Percentiles rank a stretch among this genome's conserved stretches.
Evolutionary conservation across 2,329 filamentous ascomycete genomes (phyloP).

Genomic region (Botryotinia globosa): DNA sequence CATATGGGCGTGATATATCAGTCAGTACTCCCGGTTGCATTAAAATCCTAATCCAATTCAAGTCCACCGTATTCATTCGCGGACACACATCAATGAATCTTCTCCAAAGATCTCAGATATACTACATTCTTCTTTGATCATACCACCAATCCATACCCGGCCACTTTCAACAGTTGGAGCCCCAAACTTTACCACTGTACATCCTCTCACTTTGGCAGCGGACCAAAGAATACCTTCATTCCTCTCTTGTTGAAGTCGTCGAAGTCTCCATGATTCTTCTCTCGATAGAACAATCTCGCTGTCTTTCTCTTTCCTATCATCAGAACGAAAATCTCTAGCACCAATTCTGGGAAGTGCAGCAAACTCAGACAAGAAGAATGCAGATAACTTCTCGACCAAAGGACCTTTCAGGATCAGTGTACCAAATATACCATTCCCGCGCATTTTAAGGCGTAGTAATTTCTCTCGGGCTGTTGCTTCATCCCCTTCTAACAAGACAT

Average conservation of each 20-base stretch:
- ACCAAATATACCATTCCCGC: constrained; percentile 73
- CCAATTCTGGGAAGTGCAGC: constrained; percentile 76
- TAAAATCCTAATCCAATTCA: background rate
- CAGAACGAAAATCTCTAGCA: constrained; percentile 68
- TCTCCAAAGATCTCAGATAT: constrained; percentile 72
- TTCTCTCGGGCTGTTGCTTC: constrained; percentile 42
- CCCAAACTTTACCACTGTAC: constrained; percentile 88
- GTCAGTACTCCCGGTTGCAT: background rate
- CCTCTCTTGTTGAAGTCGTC: constrained; percentile 57
- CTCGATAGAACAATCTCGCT: constrained; percentile 42
- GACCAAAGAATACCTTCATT: constrained; percentile 71
- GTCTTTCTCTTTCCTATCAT: constrained; percentile 48
- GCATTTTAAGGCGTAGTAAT: constrained; percentile 60
- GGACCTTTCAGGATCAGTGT: constrained; percentile 80
- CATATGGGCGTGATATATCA: background rate
- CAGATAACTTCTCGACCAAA: constrained; percentile 61
- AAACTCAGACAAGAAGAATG: constrained; percentile 80
- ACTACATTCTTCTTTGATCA: constrained; percentile 73
- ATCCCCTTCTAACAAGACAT: constrained; percentile 68
- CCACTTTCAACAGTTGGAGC: constrained; percentile 78
- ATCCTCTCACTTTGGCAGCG: constrained; percentile 74
- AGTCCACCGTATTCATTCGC: constrained; percentile 38
- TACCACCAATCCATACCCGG: constrained; percentile 72
- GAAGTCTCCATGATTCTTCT: constrained; percentile 52
- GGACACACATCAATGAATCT: constrained; percentile 73